phyloP scores from a whole-genome alignment of 805 yeast genomes.

The Wickerhamiella musiphila region DNA sequence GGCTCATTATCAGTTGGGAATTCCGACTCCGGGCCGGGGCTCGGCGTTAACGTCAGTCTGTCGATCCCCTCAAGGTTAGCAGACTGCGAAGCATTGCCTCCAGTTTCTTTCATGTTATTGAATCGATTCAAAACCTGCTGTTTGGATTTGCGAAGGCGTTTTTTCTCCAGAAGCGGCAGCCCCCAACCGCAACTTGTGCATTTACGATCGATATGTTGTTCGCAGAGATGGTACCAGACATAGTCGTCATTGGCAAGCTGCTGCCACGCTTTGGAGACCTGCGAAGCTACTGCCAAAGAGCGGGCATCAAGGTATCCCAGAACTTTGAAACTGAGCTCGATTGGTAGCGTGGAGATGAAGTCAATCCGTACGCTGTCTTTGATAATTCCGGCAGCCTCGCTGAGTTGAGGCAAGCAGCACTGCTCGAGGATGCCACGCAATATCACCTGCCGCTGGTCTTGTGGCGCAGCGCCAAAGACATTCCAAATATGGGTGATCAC shows the following conservation, averaged over 20 bases:
- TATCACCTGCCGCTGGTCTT: constrained; percentile 52
- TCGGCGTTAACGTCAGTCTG: too few relatives aligned
- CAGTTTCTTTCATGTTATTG: constrained; percentile 5
- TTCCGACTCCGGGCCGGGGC: not conserved
- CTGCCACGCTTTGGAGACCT: constrained; percentile 79
- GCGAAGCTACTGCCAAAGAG: constrained; percentile 87
- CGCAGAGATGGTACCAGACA: constrained; percentile 97
- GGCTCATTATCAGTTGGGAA: not conserved
- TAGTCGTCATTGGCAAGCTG: constrained; percentile 84
- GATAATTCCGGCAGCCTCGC: constrained; percentile 69
- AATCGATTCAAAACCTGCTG: constrained; percentile 18
- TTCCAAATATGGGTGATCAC: constrained; percentile 75
- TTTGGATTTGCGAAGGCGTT: constrained; percentile 21
- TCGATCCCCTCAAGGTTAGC: too few relatives aligned
- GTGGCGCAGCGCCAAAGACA: constrained; percentile 57
- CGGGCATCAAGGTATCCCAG: constrained; percentile 81
- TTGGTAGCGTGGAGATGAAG: constrained; percentile 69
- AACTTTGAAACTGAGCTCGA: constrained; percentile 69
- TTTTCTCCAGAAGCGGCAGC: constrained; percentile 81
- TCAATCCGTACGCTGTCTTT: constrained; percentile 70
- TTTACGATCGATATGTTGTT: constrained; percentile 92
- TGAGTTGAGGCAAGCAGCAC: constrained; percentile 89
- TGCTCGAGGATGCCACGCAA: constrained; percentile 71
- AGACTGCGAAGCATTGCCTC: not conserved
- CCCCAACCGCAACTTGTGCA: constrained; percentile 99